Evolutionary conservation across 2,329 filamentous ascomycete species (phyloP).

Genomic region (Fusarium vanettenii): DNA sequence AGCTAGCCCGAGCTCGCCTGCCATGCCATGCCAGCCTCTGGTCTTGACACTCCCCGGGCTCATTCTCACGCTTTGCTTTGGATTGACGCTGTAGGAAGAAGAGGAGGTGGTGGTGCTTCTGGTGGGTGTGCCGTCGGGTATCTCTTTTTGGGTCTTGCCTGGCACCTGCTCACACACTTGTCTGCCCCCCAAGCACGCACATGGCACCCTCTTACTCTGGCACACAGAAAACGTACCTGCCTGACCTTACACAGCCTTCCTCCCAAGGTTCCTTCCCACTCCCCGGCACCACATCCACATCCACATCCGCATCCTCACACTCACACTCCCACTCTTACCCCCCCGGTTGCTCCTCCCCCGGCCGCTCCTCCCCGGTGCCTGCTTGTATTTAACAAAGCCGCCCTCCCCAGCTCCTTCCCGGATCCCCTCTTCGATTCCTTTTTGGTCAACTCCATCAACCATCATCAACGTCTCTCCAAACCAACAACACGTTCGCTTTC

Average conservation of each 20-base stretch:
- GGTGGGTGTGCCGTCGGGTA: slow-evolving; percentile 29
- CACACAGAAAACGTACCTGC: slow-evolving; percentile 27
- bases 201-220: slow-evolving; percentile 24
- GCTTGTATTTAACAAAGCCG: slow-evolving; percentile 47
- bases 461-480: slow-evolving; percentile 41
- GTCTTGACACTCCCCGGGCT: slow-evolving; percentile 29
- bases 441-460: slow-evolving; percentile 43
- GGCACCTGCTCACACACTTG: background rate
- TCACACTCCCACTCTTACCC: slow-evolving; percentile 33
- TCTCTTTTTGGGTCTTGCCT: slow-evolving; percentile 24
- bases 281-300: slow-evolving; percentile 24
- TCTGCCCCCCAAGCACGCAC: slow-evolving; percentile 6
- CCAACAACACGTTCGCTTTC: slow-evolving; percentile 62
- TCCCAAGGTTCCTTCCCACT: slow-evolving; percentile 31
- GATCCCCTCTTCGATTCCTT: slow-evolving; percentile 41
- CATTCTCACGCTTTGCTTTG: slow-evolving; percentile 27
- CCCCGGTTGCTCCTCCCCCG: slow-evolving; percentile 30
- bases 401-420: slow-evolving; percentile 42
- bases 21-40: background rate
- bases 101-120: slow-evolving; percentile 19
- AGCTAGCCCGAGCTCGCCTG: slow-evolving; percentile 25
- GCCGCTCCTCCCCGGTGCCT: slow-evolving; percentile 36
- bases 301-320: slow-evolving; percentile 1
- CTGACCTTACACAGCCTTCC: slow-evolving; percentile 37
- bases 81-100: background rate